Conservation (phyloP, 2,329 filamentous ascomycete genomes). For the Pseudocercospora musae region DNA sequence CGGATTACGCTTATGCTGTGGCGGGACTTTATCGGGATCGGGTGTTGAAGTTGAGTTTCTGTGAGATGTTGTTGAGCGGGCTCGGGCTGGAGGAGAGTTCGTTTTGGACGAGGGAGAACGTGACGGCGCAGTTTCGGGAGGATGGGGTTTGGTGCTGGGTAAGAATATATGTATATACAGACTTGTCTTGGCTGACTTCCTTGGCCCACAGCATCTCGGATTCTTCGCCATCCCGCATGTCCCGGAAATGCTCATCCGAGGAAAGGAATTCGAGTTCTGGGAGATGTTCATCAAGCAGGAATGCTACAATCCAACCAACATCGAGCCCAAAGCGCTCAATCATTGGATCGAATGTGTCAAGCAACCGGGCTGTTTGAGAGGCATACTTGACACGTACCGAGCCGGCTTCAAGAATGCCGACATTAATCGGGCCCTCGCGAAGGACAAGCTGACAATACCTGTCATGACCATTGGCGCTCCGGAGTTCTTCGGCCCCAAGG, state of each 20-base stretch:
- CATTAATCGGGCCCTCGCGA: slow-evolving; percentile 30
- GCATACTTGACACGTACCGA: slow-evolving; percentile 37
- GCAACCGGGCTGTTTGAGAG: slow-evolving; percentile 34
- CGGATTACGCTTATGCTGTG: slow-evolving; percentile 37
- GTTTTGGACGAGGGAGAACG: slow-evolving; percentile 34
- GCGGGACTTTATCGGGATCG: slow-evolving; percentile 34
- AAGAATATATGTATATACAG: no score
- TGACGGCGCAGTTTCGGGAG: slow-evolving; percentile 33
- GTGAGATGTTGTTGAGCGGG: slow-evolving; percentile 37
- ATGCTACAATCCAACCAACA: slow-evolving; percentile 39
- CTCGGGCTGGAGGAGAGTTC: slow-evolving; percentile 34
- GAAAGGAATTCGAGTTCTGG: slow-evolving; percentile 41
- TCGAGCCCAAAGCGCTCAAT: slow-evolving; percentile 35
- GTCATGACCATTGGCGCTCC: slow-evolving; percentile 38
- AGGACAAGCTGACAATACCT: slow-evolving; percentile 31
- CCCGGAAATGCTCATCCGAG: slow-evolving; percentile 41
- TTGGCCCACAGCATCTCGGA: slow-evolving; percentile 29
- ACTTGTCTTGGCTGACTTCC: neutral
- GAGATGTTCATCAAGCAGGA: slow-evolving; percentile 42
- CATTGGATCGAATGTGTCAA: slow-evolving; percentile 36
- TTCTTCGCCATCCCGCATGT: slow-evolving; percentile 39
- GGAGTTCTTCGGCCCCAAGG: slow-evolving; percentile 36
- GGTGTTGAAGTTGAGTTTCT: slow-evolving; percentile 32
- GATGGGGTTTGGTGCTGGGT: slow-evolving; percentile 38
- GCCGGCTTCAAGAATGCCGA: slow-evolving; percentile 36